Evolutionary conservation across 2,329 filamentous ascomycete genomes (phyloP), one percentile per base, ranked within the genome.

Genomic region (Trichoderma lentiforme): DNA sequence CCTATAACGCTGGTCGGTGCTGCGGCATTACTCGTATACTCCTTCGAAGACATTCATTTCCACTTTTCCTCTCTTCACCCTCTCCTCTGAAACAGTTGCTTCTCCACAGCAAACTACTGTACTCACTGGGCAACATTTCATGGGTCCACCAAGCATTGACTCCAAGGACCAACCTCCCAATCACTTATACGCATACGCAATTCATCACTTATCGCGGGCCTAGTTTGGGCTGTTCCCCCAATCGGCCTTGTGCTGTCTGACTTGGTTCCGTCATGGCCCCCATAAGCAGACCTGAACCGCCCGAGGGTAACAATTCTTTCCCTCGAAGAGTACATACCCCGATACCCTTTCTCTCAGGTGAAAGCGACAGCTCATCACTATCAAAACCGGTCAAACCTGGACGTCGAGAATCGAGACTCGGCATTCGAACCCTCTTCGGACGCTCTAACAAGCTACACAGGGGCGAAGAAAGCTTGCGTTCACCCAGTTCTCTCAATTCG

Each of bases 361-460:
- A 75, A 34, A 36, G 65, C 21, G 72, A 70, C 39, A 56, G 71
- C 14, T 61, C 57, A 32, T 75, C 84, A 6, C 83, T 85, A 14
- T 74, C 87, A 71, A 84, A 84, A 47, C 74, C 79, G 6, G 82
- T 83, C 61, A 86, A 83, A 74, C 75, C 83, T 28, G 78, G 77
- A 70, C 84, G 81, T 76, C 81, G 87, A 73, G 87, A 88, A 73
- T 89, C 87, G 18, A 85, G 82, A 72, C 76, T 88, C 65, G 86
- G 85, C 4, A 77, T 89, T 63, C 82, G 85, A 68, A 85, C 80
- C 73, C 81, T 90, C 9, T 89, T 90, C 74, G 81, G 83, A 53
- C 83, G 85, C 73, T 81, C 81, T 21, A 56, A n/a, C 24, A 87
- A 82, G 76, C 64, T 78, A 4, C 75, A 76, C 14, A 82, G 81